phyloP scores from a whole-genome alignment of 257 asterid species.

The Nicotiana undulata region DNA sequence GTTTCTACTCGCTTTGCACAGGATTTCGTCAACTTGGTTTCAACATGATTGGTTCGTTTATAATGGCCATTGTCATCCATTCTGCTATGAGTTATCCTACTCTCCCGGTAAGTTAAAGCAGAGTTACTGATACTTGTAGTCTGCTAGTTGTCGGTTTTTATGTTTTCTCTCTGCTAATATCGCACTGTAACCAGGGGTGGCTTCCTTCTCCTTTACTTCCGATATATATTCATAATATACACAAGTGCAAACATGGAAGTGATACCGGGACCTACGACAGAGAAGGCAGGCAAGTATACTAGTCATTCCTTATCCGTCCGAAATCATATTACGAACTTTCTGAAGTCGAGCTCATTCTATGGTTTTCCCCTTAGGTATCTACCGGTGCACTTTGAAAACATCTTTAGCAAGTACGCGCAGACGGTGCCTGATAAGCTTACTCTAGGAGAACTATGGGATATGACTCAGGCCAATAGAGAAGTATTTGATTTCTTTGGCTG shows the following conservation, averaged over 20 bases:
- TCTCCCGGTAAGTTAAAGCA: conserved; percentile 50
- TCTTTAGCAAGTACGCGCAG: conserved; percentile 59
- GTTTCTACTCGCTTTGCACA: not conserved
- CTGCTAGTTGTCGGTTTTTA: not conserved
- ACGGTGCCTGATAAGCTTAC: conserved; percentile 71
- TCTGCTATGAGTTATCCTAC: conserved; percentile 57
- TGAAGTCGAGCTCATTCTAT: not conserved
- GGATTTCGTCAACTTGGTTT: conserved; percentile 71
- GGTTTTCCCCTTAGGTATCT: conserved; percentile 30
- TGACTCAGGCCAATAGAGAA: conserved; percentile 59
- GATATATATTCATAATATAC: conserved; percentile 57
- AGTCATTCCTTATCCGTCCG: not conserved
- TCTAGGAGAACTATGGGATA: conserved; percentile 55
- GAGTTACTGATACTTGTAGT: not conserved
- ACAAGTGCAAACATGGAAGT: conserved; percentile 80
- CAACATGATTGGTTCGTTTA: conserved; percentile 48
- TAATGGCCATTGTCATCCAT: conserved; percentile 42
- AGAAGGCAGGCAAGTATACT: conserved; percentile 65
- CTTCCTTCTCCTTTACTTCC: conserved; percentile 71
- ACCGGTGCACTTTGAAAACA: conserved; percentile 65
- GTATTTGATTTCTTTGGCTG: conserved; percentile 45
- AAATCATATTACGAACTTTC: not conserved
- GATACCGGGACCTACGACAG: conserved; percentile 60
- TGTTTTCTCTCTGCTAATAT: too few relatives aligned
- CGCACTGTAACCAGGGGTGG: conserved; percentile 45